Evolutionary conservation across 2,329 filamentous ascomycete species (phyloP).

Genomic region (Xylariaceae sp.): DNA sequence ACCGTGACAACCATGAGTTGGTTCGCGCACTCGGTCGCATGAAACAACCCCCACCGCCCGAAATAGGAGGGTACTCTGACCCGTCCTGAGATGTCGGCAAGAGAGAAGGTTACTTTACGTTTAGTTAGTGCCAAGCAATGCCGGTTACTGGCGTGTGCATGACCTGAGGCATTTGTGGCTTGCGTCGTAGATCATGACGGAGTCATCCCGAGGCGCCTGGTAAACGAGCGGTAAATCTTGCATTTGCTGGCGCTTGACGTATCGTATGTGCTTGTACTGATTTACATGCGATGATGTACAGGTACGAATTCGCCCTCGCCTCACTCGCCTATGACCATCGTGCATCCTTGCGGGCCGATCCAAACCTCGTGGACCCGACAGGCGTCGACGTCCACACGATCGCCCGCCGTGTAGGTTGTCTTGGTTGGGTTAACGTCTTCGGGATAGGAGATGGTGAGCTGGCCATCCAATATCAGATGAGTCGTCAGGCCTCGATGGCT

Average conservation of each 20-base stretch:
- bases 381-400: constrained; percentile 61
- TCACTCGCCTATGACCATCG: constrained; percentile 59
- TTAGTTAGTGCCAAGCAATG: not conserved
- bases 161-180: not conserved
- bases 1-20: too few relatives aligned
- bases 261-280: not conserved
- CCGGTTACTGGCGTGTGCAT: not conserved
- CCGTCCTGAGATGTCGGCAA: too few relatives aligned
- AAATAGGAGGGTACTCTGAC: too few relatives aligned
- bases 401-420: constrained; percentile 55
- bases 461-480: constrained; percentile 61
- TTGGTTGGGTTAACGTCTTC: constrained; percentile 51
- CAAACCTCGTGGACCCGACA: constrained; percentile 63
- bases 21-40: too few relatives aligned
- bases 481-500: constrained; percentile 60
- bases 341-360: constrained; percentile 61
- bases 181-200: not conserved
- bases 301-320: not conserved
- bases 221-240: not conserved
- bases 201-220: not conserved
- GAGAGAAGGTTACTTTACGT: too few relatives aligned
- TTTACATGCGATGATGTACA: not conserved
- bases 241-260: not conserved
- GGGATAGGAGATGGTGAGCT: constrained; percentile 63
- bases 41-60: too few relatives aligned